Conservation (phyloP, 768 basidiomycete species). For the Xanthoconium purpureum region DNA sequence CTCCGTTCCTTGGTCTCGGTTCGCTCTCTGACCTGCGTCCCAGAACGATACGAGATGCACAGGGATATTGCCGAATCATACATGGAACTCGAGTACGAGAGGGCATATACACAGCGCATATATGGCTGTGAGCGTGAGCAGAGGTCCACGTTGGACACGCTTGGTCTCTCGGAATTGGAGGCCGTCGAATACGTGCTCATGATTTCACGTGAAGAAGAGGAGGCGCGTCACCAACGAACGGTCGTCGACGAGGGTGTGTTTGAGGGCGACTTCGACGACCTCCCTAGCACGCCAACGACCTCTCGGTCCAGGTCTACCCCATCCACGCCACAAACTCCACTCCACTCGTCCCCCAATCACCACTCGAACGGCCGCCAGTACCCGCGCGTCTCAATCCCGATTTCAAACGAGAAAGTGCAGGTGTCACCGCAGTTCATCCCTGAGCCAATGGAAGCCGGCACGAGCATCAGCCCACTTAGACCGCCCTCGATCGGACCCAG, state of each 20-base stretch:
- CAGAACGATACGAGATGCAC: conserved; percentile 64
- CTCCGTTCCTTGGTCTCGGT: not conserved
- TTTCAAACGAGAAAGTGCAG: conserved; percentile 53
- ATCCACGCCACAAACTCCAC: conserved; percentile 5
- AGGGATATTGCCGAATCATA: conserved; percentile 61
- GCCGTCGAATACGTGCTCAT: conserved; percentile 79
- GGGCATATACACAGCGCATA: conserved; percentile 31
- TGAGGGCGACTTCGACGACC: conserved; percentile 43
- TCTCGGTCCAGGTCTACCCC: conserved; percentile 9
- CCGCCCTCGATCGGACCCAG: conserved; percentile 6
- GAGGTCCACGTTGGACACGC: conserved; percentile 47
- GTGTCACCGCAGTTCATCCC: conserved; percentile 47
- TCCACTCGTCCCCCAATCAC: conserved; percentile 19
- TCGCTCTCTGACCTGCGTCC: not conserved
- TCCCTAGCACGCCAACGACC: conserved; percentile 13
- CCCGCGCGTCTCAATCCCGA: conserved; percentile 24
- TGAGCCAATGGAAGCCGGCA: conserved; percentile 57
- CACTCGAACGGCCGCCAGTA: conserved; percentile 26
- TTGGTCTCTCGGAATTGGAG: conserved; percentile 72
- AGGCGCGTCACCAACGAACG: conserved; percentile 9
- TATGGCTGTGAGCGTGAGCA: conserved; percentile 59
- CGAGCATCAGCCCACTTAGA: conserved; percentile 29
- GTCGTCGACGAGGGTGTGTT: conserved; percentile 54
- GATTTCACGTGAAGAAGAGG: conserved; percentile 78
- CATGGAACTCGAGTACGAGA: conserved; percentile 51